Evolutionary conservation across 805 yeast species (phyloP).

Genomic region (Ogataea allantospora): DNA sequence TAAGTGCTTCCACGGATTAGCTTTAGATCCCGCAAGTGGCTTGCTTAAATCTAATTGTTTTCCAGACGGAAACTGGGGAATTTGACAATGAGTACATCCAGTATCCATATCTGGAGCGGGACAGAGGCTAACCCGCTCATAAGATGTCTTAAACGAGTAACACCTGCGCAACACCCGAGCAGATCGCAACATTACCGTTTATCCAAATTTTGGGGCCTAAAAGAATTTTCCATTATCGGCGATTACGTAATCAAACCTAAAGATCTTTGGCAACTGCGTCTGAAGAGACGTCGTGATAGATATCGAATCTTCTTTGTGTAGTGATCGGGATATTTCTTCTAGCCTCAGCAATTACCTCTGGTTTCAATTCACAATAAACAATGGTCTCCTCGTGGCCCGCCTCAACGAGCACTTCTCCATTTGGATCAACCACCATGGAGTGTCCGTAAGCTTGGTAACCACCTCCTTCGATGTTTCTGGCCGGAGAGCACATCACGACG

Average conservation of each 20-base stretch:
- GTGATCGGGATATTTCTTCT: slow-evolving; percentile 70
- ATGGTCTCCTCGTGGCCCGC: slow-evolving; percentile 80
- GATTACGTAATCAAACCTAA: slow-evolving; percentile 7
- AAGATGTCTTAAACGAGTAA: slow-evolving; percentile 9
- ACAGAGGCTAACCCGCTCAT: slow-evolving; percentile 32
- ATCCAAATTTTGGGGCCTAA: neutral
- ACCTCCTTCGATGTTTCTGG: slow-evolving; percentile 57
- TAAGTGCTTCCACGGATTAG: slow-evolving; percentile 54
- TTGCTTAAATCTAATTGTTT: slow-evolving; percentile 41
- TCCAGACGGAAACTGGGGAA: slow-evolving; percentile 41
- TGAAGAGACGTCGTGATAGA: slow-evolving; percentile 46
- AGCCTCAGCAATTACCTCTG: slow-evolving; percentile 51
- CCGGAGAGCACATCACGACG: slow-evolving; percentile 83
- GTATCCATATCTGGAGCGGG: slow-evolving; percentile 55
- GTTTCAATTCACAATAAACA: slow-evolving; percentile 70
- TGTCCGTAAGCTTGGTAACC: slow-evolving; percentile 69
- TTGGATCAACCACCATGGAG: slow-evolving; percentile 61
- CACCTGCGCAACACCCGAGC: neutral
- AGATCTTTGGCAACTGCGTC: slow-evolving; percentile 24
- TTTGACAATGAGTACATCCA: slow-evolving; percentile 58
- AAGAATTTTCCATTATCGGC: neutral
- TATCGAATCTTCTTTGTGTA: slow-evolving; percentile 68
- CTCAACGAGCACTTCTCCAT: slow-evolving; percentile 59
- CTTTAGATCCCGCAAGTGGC: slow-evolving; percentile 47
- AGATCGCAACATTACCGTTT: neutral